Conservation (phyloP, 441 rosid genomes). For the Mallotus japonicus region DNA sequence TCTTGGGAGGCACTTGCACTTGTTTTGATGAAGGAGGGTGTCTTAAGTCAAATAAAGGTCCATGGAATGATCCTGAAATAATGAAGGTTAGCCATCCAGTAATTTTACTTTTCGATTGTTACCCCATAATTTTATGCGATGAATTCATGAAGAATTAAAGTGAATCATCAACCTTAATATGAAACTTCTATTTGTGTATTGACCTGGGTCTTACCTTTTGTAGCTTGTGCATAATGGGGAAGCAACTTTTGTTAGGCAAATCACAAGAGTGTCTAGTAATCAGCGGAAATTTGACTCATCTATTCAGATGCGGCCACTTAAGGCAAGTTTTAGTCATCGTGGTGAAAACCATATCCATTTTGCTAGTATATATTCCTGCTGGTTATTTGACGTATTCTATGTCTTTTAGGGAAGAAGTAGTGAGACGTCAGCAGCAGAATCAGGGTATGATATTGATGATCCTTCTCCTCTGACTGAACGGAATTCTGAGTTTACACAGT, state of each 20-base stretch:
- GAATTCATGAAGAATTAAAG: slow-evolving; percentile 14
- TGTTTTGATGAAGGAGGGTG: slow-evolving; percentile 90
- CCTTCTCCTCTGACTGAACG: slow-evolving; percentile 44
- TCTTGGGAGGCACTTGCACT: slow-evolving; percentile 92
- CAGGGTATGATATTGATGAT: slow-evolving; percentile 66
- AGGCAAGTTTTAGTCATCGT: slow-evolving; percentile 40
- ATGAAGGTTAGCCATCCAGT: slow-evolving; percentile 63
- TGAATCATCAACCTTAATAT: slow-evolving; percentile 22
- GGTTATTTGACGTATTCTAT: slow-evolving; percentile 14
- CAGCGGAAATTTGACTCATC: slow-evolving; percentile 46
- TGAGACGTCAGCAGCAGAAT: slow-evolving; percentile 54
- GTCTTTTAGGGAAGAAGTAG: slow-evolving; percentile 47
- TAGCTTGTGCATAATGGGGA: slow-evolving; percentile 71
- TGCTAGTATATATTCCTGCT: slow-evolving; percentile 3
- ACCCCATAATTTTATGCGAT: slow-evolving; percentile 3
- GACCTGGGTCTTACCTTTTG: slow-evolving; percentile 23
- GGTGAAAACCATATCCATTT: slow-evolving; percentile 8
- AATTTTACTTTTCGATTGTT: neutral
- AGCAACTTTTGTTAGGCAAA: slow-evolving; percentile 59
- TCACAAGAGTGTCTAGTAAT: slow-evolving; percentile 51
- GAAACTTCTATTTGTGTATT: slow-evolving; percentile 20
- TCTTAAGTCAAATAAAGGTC: slow-evolving; percentile 90
- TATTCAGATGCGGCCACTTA: slow-evolving; percentile 43
- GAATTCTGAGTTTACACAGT: slow-evolving; percentile 44
- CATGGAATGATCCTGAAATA: slow-evolving; percentile 88